phyloP scores from a whole-genome alignment of 768 basidiomycete species.

The Tulasnella sp. region DNA sequence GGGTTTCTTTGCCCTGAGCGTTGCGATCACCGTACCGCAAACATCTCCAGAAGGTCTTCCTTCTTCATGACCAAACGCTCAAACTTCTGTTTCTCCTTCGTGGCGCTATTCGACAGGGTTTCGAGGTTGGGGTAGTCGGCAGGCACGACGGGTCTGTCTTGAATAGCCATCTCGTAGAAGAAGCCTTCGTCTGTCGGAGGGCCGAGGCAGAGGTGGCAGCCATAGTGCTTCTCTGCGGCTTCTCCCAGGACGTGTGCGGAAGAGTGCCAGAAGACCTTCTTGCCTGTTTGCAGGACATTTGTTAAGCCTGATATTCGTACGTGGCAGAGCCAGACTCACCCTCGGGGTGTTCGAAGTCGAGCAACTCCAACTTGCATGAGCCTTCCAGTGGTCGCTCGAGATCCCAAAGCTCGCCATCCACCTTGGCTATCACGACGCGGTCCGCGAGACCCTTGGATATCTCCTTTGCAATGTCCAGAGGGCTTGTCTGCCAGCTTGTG shows the following conservation, averaged over 20 bases:
- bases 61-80: conserved; percentile 90
- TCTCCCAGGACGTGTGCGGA: conserved; percentile 98
- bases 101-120: conserved; percentile 72
- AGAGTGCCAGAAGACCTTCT: conserved; percentile 99
- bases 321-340: conserved; percentile 36
- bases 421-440: conserved; percentile 88
- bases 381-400: conserved; percentile 88
- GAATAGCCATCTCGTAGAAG: conserved; percentile 97
- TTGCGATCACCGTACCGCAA: conserved; percentile 51
- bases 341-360: conserved; percentile 90
- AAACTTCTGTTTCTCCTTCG: conserved; percentile 97
- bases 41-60: conserved; percentile 95
- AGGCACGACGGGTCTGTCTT: conserved; percentile 67
- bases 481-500: conserved; percentile 90
- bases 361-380: conserved; percentile 67
- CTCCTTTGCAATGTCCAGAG: conserved; percentile 82
- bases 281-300: conserved; percentile 41
- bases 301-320: conserved; percentile 27
- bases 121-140: conserved; percentile 85
- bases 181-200: conserved; percentile 97
- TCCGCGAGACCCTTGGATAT: conserved; percentile 84
- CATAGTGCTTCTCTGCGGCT: conserved; percentile 91
- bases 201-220: conserved; percentile 92
- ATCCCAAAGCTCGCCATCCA: conserved; percentile 86
- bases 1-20: conserved; percentile 16